A percentile compares a stretch with the other conserved stretches of the same genome.
Evolutionary conservation across 257 asterid genomes (phyloP).

Genomic region (Oldenlandia corymbosa): DNA sequence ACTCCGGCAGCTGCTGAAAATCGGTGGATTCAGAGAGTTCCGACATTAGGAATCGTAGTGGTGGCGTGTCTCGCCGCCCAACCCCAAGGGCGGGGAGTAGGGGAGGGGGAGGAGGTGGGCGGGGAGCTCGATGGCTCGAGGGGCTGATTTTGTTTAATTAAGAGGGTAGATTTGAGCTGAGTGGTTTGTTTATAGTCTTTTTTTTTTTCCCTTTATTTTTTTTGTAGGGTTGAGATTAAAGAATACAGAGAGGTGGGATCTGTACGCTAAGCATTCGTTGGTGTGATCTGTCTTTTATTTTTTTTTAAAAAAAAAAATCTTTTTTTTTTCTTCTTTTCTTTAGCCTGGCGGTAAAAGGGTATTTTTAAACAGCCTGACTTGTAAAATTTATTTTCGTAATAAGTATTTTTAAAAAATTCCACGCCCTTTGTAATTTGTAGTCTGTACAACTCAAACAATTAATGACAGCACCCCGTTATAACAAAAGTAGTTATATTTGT

Average conservation of each 20-base stretch:
- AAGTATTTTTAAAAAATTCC: no score
- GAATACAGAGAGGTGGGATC: conserved; percentile 20
- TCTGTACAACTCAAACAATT: no score
- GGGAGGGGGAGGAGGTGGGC: conserved; percentile 22
- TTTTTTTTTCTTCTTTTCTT: not conserved
- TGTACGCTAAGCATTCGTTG: conserved; percentile 29
- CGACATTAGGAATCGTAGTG: conserved; percentile 25
- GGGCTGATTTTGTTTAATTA: conserved; percentile 7
- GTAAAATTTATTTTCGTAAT: no score
- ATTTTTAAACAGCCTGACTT: no score
- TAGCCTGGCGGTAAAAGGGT: no score
- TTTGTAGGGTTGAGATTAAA: not conserved
- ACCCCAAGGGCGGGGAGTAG: conserved; percentile 50
- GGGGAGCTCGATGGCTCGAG: conserved; percentile 24
- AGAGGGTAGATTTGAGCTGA: conserved; percentile 5
- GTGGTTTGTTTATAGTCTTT: conserved; percentile 1
- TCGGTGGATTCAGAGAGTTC: not conserved
- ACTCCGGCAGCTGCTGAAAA: not conserved
- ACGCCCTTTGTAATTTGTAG: no score
- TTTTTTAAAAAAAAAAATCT: not conserved
- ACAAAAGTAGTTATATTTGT: no score
- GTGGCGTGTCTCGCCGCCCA: conserved; percentile 27
- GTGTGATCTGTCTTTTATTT: conserved; percentile 24
- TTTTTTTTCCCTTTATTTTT: no score
- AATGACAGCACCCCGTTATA: no score